phyloP scores from a whole-genome alignment of 2,329 filamentous ascomycete genomes.

The Verticillium zaregamsianum region DNA sequence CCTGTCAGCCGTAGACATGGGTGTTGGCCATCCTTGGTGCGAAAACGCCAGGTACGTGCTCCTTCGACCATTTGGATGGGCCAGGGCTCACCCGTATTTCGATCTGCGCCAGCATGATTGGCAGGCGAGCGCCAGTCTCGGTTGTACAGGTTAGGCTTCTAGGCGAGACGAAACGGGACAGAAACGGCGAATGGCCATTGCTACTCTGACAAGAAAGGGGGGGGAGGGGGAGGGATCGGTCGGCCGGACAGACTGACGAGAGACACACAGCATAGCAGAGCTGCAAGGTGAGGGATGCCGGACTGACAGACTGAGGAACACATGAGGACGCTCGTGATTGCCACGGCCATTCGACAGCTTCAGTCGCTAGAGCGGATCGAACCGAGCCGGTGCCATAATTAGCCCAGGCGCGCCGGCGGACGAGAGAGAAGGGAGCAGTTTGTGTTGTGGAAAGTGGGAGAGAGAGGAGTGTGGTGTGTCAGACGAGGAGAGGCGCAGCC shows the following conservation, averaged over 20 bases:
- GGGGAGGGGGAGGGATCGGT: not conserved
- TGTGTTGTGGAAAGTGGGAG: not conserved
- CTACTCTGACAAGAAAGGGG: not conserved
- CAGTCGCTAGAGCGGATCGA: not conserved
- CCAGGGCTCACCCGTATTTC: not conserved
- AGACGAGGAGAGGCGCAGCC: slow-evolving; percentile 3
- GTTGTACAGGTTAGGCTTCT: not conserved
- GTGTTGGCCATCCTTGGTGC: not conserved
- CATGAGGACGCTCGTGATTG: not conserved
- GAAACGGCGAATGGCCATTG: not conserved
- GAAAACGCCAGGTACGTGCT: not conserved
- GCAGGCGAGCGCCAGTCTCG: not conserved
- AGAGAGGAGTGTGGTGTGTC: not conserved
- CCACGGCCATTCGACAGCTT: not conserved
- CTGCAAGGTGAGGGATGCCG: too few relatives aligned
- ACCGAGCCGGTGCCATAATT: not conserved
- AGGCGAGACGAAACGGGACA: not conserved
- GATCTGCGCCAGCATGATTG: not conserved
- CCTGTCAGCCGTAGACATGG: slow-evolving; percentile 3
- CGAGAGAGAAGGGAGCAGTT: not conserved
- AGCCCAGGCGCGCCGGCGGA: not conserved
- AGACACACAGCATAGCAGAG: not conserved
- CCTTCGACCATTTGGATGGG: not conserved
- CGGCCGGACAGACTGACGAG: not conserved
- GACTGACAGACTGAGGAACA: not conserved